These are phyloP conservation scores for Colletotrichum melonis DNA, from an alignment of 2,329 filamentous ascomycete species.

Conservation along the genomic window DNA sequence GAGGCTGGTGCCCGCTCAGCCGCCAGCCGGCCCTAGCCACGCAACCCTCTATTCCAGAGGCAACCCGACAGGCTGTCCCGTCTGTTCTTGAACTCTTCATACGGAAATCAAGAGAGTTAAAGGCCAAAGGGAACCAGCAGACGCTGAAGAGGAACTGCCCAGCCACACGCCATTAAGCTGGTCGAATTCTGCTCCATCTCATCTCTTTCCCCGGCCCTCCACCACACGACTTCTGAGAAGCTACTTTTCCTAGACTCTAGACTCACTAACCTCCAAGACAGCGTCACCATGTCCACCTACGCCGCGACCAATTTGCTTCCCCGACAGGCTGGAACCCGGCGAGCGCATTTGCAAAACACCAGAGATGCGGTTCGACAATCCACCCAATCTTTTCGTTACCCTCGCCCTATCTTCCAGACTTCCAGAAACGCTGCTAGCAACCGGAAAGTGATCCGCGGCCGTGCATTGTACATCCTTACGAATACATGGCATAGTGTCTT, in stretches of 20 bases:
- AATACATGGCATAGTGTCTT: neutral
- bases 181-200: conserved; percentile 10
- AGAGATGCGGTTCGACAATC: neutral
- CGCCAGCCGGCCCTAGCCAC: conserved; percentile 6
- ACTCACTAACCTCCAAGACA: neutral
- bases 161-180: neutral
- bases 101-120: neutral
- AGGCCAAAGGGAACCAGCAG: neutral
- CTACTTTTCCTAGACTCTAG: neutral
- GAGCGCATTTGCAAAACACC: neutral
- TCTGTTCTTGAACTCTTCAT: neutral
- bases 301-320: neutral
- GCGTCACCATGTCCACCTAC: neutral
- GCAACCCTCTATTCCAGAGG: conserved; percentile 5
- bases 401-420: neutral
- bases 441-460: conserved; percentile 9
- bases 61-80: conserved; percentile 9
- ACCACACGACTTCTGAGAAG: neutral
- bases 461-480: neutral
- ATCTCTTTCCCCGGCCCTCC: conserved; percentile 1
- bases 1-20: conserved; percentile 27
- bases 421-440: neutral
- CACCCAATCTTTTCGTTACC: neutral
- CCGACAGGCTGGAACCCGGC: neutral
- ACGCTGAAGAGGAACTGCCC: neutral